Percentiles rank a stretch among this genome's conserved stretches.
phyloP scores from a whole-genome alignment of 2,329 filamentous ascomycete species.

The Daldinia sp. region DNA sequence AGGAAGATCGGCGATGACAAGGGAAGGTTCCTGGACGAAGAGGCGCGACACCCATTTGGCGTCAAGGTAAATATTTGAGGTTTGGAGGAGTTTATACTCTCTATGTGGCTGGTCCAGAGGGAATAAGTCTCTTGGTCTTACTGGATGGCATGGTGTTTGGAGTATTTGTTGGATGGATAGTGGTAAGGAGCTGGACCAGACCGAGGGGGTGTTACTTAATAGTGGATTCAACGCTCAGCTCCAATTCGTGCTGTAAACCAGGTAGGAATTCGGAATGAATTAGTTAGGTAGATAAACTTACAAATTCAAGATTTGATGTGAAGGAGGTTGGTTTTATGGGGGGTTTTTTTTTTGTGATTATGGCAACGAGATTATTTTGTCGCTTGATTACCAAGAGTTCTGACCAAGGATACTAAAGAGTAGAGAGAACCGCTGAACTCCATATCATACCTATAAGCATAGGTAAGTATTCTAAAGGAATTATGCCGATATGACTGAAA shows the following conservation, averaged over 20 bases:
- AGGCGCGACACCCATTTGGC: constrained; percentile 65
- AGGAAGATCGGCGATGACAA: constrained; percentile 89
- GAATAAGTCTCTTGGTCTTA: neutral
- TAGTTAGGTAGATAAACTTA: constrained; percentile 7
- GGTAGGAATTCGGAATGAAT: constrained; percentile 21
- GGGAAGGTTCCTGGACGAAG: constrained; percentile 75
- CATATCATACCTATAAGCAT: constrained; percentile 76
- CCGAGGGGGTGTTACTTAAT: constrained; percentile 15
- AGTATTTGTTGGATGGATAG: constrained; percentile 20
- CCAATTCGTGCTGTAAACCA: constrained; percentile 1
- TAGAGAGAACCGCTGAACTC: constrained; percentile 79
- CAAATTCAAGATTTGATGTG: neutral
- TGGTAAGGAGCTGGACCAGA: neutral
- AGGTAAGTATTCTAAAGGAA: constrained; percentile 3
- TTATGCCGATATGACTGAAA: neutral
- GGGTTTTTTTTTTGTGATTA: neutral
- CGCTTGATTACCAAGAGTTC: constrained; percentile 50
- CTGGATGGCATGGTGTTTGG: constrained; percentile 39
- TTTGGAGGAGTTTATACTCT: neutral
- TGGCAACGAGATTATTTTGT: constrained; percentile 6
- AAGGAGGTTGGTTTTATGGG: neutral
- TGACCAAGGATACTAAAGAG: constrained; percentile 68
- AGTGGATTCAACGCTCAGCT: constrained; percentile 9
- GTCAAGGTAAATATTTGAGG: constrained; percentile 56
- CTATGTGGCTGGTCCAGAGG: neutral